A percentile compares a stretch with the other conserved stretches of the same genome.
Evolutionary conservation across 1,284 basidiomycete species (phyloP).

Genomic region (Abortiporus biennis): DNA sequence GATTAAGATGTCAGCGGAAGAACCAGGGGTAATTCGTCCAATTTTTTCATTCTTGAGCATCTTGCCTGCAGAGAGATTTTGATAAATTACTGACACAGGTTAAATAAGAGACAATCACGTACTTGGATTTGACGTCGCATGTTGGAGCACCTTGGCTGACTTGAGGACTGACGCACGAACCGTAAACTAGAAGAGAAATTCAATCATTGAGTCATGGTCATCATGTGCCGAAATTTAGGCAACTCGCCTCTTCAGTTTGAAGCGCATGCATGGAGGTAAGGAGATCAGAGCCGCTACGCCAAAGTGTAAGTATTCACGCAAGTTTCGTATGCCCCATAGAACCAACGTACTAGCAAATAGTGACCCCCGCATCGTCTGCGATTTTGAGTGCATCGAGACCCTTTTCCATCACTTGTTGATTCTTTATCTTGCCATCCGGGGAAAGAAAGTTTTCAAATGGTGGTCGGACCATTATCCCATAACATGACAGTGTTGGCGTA

Average conservation of each 20-base stretch:
- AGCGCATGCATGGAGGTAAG: conserved; percentile 33
- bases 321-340: not conserved
- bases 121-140: conserved; percentile 40
- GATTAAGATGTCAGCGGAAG: conserved; percentile 36
- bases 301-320: not conserved
- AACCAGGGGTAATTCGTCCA: conserved; percentile 13
- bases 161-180: conserved; percentile 33
- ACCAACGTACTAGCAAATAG: conserved; percentile 28
- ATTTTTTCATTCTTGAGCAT: conserved; percentile 1
- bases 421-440: conserved; percentile 33
- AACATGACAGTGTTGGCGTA: conserved; percentile 39
- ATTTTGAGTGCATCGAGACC: conserved; percentile 30
- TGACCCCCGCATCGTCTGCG: conserved; percentile 30
- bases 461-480: conserved; percentile 37
- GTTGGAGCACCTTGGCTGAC: conserved; percentile 30
- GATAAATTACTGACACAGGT: not conserved
- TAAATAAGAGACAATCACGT: conserved; percentile 5
- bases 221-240: too few species aligned
- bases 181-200: conserved; percentile 23
- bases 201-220: not conserved
- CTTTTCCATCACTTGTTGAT: conserved; percentile 35
- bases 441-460: conserved; percentile 38
- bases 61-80: not conserved
- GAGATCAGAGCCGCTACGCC: conserved; percentile 32
- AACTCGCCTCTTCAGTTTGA: conserved; percentile 31